These are phyloP conservation scores for Colletotrichum orchidophilum DNA, from an alignment of 2,329 filamentous ascomycete genomes.

Conservation along the genomic window DNA sequence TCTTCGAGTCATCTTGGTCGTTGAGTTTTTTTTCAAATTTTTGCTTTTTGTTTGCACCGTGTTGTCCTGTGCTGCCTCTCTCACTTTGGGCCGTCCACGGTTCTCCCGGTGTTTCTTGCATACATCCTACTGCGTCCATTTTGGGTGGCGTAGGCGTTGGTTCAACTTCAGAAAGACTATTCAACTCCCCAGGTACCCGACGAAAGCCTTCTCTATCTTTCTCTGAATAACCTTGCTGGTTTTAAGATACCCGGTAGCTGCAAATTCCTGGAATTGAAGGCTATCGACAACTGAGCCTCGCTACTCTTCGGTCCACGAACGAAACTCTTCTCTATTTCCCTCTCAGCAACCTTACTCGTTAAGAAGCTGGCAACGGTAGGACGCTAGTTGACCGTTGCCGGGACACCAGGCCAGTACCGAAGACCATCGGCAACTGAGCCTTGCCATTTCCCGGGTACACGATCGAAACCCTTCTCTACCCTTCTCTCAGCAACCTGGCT, in stretches of 20 bases:
- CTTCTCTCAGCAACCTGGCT: not conserved
- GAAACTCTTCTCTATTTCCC: no score
- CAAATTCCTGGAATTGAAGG: not conserved
- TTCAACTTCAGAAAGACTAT: not conserved
- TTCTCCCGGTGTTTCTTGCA: not conserved
- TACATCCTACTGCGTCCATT: not conserved
- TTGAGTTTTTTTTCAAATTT: not conserved
- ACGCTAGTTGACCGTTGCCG: no score
- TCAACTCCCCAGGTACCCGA: not conserved
- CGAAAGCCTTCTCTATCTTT: not conserved
- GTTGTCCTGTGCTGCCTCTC: not conserved
- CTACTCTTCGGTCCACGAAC: no score
- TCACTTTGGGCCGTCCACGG: not conserved
- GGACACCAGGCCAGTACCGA: not conserved
- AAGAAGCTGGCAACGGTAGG: no score
- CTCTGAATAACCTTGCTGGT: not conserved
- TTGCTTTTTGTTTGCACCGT: not conserved
- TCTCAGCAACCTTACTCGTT: no score
- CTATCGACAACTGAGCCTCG: no score
- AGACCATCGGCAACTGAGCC: not conserved
- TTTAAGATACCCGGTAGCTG: not conserved
- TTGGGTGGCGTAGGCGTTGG: not conserved
- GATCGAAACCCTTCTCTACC: not conserved
- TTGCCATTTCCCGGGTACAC: not conserved
- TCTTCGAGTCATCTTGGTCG: not conserved